These are phyloP conservation scores for Lactarius hengduanensis DNA, from an alignment of 768 basidiomycete genomes.

Conservation along the genomic window DNA sequence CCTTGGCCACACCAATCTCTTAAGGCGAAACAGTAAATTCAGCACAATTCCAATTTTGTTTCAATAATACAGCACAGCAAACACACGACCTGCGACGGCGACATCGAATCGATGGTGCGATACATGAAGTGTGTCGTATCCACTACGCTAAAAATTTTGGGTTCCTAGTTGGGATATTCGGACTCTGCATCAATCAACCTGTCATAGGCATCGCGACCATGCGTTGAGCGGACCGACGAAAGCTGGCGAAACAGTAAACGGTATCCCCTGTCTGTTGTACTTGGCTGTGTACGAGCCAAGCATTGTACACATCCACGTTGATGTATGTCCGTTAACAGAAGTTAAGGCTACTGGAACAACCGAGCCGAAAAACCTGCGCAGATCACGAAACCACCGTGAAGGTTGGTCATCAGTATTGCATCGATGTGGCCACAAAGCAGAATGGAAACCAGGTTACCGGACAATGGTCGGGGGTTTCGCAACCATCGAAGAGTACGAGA, in stretches of 20 bases:
- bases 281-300: not conserved
- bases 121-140: not conserved
- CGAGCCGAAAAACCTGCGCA: not conserved
- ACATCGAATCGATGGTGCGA: not conserved
- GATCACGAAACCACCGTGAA: not conserved
- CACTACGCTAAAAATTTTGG: not conserved
- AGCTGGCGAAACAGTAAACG: not conserved
- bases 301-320: no score
- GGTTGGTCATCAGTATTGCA: not conserved
- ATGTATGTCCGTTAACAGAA: not conserved
- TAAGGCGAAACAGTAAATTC: not conserved
- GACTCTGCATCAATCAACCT: not conserved
- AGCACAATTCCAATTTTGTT: not conserved
- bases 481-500: not conserved
- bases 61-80: not conserved
- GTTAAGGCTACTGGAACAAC: not conserved
- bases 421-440: not conserved
- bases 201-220: not conserved
- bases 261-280: not conserved
- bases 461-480: not conserved
- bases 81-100: not conserved
- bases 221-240: not conserved
- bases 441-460: not conserved
- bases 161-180: not conserved
- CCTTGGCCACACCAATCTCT: not conserved